Percentiles rank a stretch among this genome's conserved stretches.
Conservation (phyloP, 2,329 filamentous ascomycete genomes). For the Bisporella sp. region DNA sequence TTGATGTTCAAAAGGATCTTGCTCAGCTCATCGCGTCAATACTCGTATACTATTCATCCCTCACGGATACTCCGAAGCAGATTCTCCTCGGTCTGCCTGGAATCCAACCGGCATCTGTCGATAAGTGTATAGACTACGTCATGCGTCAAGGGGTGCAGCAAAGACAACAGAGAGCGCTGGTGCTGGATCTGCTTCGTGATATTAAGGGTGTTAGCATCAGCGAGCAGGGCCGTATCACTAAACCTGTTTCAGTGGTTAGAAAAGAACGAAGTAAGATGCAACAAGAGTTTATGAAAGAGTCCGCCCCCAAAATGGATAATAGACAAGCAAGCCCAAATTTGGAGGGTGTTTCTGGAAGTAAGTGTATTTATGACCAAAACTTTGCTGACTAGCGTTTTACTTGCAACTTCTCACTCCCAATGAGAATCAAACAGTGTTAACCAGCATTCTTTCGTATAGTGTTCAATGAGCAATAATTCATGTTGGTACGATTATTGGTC, state of each 20-base stretch:
- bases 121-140: slow-evolving; percentile 54
- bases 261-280: slow-evolving; percentile 51
- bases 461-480: slow-evolving; percentile 1
- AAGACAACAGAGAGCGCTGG: slow-evolving; percentile 72
- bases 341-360: slow-evolving; percentile 22
- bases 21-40: slow-evolving; percentile 83
- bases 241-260: slow-evolving; percentile 40
- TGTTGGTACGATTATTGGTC: background rate
- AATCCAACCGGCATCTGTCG: slow-evolving; percentile 62
- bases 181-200: slow-evolving; percentile 79
- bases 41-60: slow-evolving; percentile 64
- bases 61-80: slow-evolving; percentile 62
- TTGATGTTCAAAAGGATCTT: slow-evolving; percentile 89
- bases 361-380: too few species aligned
- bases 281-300: slow-evolving; percentile 57
- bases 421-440: too few species aligned
- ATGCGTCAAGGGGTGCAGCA: slow-evolving; percentile 51
- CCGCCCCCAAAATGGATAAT: slow-evolving; percentile 6
- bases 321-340: slow-evolving; percentile 18
- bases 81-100: slow-evolving; percentile 77
- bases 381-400: too few species aligned
- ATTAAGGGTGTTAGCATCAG: slow-evolving; percentile 87
- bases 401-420: too few species aligned
- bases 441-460: too few species aligned
- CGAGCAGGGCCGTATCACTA: slow-evolving; percentile 79